These are phyloP conservation scores for Rhodotorula babjevae DNA, from an alignment of 768 basidiomycete species.

Conservation along the genomic window DNA sequence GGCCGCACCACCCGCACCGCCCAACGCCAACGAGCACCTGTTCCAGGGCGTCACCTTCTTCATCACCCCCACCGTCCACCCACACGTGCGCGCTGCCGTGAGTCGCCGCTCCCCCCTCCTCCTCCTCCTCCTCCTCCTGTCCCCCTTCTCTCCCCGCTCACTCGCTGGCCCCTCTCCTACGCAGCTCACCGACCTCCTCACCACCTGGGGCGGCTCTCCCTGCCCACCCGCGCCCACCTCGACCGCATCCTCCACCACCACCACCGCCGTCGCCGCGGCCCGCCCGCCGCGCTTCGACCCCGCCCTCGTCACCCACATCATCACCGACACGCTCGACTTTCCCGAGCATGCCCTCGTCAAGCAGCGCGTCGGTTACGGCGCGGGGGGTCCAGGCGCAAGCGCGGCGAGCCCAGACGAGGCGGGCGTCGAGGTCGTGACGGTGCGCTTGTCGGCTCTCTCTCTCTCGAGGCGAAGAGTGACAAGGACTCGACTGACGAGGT, in stretches of 20 bases:
- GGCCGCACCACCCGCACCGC: too few species aligned
- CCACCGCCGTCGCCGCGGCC: too few species aligned
- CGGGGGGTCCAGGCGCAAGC: too few species aligned
- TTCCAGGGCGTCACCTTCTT: constrained; percentile 10
- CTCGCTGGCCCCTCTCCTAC: background rate
- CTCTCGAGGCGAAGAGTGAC: background rate
- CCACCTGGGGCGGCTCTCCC: constrained; percentile 9
- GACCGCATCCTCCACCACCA: background rate
- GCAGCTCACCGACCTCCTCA: constrained; percentile 32
- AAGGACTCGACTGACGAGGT: too few species aligned
- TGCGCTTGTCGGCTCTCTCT: background rate
- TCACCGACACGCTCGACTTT: constrained; percentile 58
- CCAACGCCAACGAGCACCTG: background rate
- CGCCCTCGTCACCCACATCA: constrained; percentile 54
- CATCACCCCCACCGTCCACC: constrained; percentile 13
- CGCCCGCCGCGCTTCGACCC: constrained; percentile 27
- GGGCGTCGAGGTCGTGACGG: constrained; percentile 23
- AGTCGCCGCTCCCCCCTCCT: background rate
- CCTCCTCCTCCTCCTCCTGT: background rate
- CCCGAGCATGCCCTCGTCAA: constrained; percentile 56
- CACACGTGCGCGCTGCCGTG: background rate
- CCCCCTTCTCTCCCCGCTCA: background rate
- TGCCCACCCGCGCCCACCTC: background rate
- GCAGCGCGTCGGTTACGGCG: constrained; percentile 41
- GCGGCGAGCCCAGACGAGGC: background rate